Evolutionary conservation across 2,329 filamentous ascomycete species (phyloP).

Genomic region (Colletotrichum sp.): DNA sequence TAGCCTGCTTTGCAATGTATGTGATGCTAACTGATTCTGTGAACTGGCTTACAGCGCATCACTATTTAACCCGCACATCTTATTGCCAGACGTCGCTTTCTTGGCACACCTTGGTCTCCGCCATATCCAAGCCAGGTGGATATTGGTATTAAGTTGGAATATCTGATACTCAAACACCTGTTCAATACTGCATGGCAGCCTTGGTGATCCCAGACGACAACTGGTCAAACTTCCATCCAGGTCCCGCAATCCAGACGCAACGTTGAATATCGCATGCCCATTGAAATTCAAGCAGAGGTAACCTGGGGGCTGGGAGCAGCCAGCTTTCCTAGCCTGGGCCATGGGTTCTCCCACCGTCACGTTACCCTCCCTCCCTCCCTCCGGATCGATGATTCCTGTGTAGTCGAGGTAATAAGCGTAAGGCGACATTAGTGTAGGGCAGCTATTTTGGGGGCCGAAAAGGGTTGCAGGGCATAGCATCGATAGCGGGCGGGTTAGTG

Average conservation of each 20-base stretch:
- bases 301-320: not conserved
- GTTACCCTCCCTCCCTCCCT: not conserved
- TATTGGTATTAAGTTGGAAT: not conserved
- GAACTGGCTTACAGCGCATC: not conserved
- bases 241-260: not conserved
- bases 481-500: not conserved
- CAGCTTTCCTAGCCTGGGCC: not conserved
- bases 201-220: not conserved
- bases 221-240: not conserved
- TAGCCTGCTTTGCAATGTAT: not conserved
- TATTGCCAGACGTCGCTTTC: not conserved
- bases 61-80: not conserved
- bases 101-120: not conserved
- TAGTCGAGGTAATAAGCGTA: not conserved
- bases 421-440: not conserved
- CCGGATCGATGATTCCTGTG: not conserved
- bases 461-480: not conserved
- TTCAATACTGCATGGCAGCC: not conserved
- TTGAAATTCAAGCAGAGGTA: not conserved
- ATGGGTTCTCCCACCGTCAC: not conserved
- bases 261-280: not conserved
- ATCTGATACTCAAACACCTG: not conserved
- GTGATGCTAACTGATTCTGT: not conserved
- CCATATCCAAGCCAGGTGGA: not conserved
- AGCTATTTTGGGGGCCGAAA: not conserved